Conservation (phyloP, 306 rosid species). For the Cajanus cajan region DNA sequence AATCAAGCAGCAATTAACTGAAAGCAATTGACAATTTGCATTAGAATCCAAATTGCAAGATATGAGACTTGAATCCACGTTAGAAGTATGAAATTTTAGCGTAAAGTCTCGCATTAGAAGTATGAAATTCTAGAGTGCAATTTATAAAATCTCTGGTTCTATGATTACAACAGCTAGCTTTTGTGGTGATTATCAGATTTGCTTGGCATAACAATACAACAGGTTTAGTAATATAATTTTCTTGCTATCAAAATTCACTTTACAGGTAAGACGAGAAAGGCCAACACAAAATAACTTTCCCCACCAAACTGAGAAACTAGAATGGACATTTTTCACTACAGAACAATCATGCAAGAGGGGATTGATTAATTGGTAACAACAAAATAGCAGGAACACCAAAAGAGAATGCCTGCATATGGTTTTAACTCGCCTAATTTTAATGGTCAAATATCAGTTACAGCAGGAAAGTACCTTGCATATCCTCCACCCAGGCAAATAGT, state of each 20-base stretch:
- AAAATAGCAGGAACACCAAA: constrained; percentile 48
- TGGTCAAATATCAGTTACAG: constrained; percentile 76
- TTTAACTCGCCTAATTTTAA: constrained; percentile 68
- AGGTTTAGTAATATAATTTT: constrained; percentile 52
- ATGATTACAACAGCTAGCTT: too few species aligned
- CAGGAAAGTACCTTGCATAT: constrained; percentile 66
- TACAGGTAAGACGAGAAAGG: constrained; percentile 65
- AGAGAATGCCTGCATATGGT: constrained; percentile 57
- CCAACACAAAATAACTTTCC: constrained; percentile 47
- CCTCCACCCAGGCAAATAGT: constrained; percentile 71
- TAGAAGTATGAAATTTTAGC: too few species aligned
- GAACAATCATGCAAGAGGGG: too few species aligned
- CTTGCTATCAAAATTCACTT: constrained; percentile 97
- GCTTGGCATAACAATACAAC: constrained; percentile 49
- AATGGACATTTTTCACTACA: constrained; percentile 64
- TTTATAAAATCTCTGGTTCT: too few species aligned
- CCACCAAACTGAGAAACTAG: constrained; percentile 54
- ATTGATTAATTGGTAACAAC: constrained; percentile 40
- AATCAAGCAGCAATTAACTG: neutral
- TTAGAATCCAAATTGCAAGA: neutral
- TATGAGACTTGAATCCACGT: too few species aligned
- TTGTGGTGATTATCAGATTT: too few species aligned
- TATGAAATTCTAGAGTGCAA: too few species aligned
- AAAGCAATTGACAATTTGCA: constrained; percentile 36
- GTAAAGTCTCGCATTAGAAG: too few species aligned